Base-by-base conservation (phyloP, 1,139 yeast genomes). In the Diutina catenulata region DNA sequence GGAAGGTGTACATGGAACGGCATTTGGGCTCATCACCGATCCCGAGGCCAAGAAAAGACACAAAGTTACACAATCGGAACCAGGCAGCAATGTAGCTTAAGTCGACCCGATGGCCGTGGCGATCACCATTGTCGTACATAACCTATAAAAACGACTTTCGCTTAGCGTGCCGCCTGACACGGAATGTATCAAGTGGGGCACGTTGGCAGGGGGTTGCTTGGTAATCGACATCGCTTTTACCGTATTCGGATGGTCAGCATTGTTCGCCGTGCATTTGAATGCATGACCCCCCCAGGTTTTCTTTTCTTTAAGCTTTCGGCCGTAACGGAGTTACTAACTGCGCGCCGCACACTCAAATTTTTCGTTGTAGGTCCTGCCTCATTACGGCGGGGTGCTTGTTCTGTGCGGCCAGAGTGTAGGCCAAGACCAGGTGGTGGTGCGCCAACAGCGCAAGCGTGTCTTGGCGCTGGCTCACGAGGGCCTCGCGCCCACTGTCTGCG, bases 401-500 rank as follows among this genome's bases (percentile, higher is more conserved):
- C 38, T 68, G 53, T 0, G 79, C 82, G 7, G 81, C 52, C n/a
- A 94, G 62, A 39, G 79, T 64, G 50, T 83, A 83, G 45, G 76
- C 73, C 35, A 84, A 54, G 40, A 80, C 44, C 3, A 74, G 71
- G 14, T 78, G 75, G 53, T 88, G 95, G 21, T 82, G 80, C 20
- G 76, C 70, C 38, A 84, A 56, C 14, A 82, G 69, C 2, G 86
- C 72, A 45, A 78, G 75, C 1, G 94, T 76, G 52, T 93, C 97
- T 45, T 82, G 63, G 38, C 76, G 77, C 45, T 81, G 81, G 8
- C 68, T 55, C 46, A 73, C 53, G 68, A 80, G 77, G 47, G 59
- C 57, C 55, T 63, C 50, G 61, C 74, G 33, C 2, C 80, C 62
- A 0, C 88, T 81, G 38, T 78, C 80, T 1, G 86, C 64, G 48